Base-by-base conservation (phyloP, 805 yeast species). In the Candida coquimbonensis region DNA sequence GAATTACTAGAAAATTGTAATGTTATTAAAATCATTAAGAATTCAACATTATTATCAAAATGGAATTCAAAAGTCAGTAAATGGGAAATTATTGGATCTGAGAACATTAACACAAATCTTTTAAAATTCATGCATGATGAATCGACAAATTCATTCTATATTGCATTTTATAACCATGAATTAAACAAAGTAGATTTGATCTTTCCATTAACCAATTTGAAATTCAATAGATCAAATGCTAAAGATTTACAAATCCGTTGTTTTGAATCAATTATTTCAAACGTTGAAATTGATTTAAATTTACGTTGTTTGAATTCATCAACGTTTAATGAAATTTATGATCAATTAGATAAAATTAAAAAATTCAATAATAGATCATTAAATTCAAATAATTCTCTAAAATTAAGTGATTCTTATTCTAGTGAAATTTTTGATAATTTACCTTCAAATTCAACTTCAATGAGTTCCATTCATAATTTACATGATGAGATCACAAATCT, bases 381-480 rank as follows among this genome's bases (percentile, higher is more conserved):
- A 29, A 29, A 12, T 29, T 29, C 31, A 29, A 39, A 34, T 9
- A 24, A 35, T n/a, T 25, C 17, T 17, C 29, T 45, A 19, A 34
- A 33, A 34, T 16, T 27, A 6, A 45, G 48, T 38, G 45, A 41
- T 25, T 45, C 48, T 4, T 45, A 45, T 26, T 33, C 33, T 1
- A 40, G 47, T 9, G 55, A 47, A 31, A 42, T 45, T 16, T 55
- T 55, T 38, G 58, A 54, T 37, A 19, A 26, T 17, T 45, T 45
- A 27, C 57, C 62, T 24, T 52, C 57, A 5, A 56, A 49, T 39
- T 53, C 59, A 19, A 55, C 62, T 1, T 47, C 54, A 21, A 57
- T 58, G 61, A 50, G 54, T 13, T 51, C 57, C 11, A 38, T 53
- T 9, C 49, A 52, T 9, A 36, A 38, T 33, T 26, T 45, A 26